phyloP scores from a whole-genome alignment of 306 rosid genomes.

The Prunus mongolica region DNA sequence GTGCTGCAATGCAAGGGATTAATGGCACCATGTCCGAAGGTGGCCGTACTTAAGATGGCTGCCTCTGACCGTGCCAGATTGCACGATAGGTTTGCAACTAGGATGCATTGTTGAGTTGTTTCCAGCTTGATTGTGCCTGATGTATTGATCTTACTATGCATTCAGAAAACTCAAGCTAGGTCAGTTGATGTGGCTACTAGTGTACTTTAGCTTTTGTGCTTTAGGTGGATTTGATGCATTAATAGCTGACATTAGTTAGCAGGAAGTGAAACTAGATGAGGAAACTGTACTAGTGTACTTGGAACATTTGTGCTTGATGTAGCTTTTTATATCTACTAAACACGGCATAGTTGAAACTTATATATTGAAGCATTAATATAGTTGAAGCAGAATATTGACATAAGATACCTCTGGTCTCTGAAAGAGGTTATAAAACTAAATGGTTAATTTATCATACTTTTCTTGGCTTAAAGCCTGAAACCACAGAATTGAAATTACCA shows the following conservation, averaged over 20 bases:
- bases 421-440: too few relatives aligned
- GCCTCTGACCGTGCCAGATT: neutral
- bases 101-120: neutral
- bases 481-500: neutral
- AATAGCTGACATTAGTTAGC: conserved; percentile 14
- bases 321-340: neutral
- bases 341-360: neutral
- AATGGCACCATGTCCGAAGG: conserved; percentile 35
- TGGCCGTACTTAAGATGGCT: conserved; percentile 16
- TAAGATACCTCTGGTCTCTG: too few relatives aligned
- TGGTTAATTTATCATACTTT: too few relatives aligned
- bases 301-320: neutral
- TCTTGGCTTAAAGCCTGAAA: neutral
- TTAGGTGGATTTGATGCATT: conserved; percentile 22
- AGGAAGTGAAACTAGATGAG: neutral
- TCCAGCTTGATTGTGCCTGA: neutral
- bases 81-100: neutral
- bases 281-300: neutral
- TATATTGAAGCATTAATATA: neutral
- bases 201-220: conserved; percentile 15
- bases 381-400: too few relatives aligned
- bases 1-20: conserved; percentile 82
- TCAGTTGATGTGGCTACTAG: neutral
- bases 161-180: neutral
- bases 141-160: neutral